A percentile compares a stretch with the other conserved stretches of the same genome.
These are phyloP conservation scores for Schizonepeta tenuifolia DNA, from an alignment of 257 asterid species.

Conservation along the genomic window DNA sequence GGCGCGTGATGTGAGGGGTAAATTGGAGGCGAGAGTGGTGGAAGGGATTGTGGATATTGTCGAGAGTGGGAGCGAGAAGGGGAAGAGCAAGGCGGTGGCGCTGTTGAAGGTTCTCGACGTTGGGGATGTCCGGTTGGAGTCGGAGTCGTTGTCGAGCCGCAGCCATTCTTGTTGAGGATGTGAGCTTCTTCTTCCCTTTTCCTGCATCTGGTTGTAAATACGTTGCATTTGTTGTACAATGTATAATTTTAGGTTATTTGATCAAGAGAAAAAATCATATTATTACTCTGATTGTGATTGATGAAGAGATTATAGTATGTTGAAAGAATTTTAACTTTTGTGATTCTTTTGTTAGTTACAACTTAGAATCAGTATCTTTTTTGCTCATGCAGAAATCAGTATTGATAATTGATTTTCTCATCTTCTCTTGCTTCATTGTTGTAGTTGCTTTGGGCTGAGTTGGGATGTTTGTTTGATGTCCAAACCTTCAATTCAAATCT, in stretches of 20 bases:
- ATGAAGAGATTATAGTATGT: not conserved
- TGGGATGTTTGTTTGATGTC: no score
- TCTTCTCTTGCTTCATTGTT: no score
- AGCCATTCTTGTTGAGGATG: slow-evolving; percentile 41
- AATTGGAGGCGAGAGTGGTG: slow-evolving; percentile 57
- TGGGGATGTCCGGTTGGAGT: slow-evolving; percentile 10
- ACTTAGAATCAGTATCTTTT: no score
- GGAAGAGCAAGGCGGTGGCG: slow-evolving; percentile 61
- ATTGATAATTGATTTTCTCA: no score
- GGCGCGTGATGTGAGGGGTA: slow-evolving; percentile 49
- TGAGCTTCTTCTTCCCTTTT: slow-evolving; percentile 20
- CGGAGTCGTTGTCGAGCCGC: slow-evolving; percentile 12
- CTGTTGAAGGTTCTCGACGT: slow-evolving; percentile 61
- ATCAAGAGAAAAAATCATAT: not conserved
- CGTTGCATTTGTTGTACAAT: not conserved
- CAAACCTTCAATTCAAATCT: no score
- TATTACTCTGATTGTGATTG: slow-evolving; percentile 11
- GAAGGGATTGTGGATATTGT: slow-evolving; percentile 79
- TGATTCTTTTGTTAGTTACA: no score
- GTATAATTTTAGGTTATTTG: not conserved
- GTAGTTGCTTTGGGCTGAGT: no score
- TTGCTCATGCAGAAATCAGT: no score
- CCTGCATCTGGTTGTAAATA: slow-evolving; percentile 30
- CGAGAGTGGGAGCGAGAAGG: slow-evolving; percentile 76
- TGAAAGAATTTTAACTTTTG: no score